Evolutionary conservation across 2,329 filamentous ascomycete genomes (phyloP).

Genomic region (Cercospora zeina): DNA sequence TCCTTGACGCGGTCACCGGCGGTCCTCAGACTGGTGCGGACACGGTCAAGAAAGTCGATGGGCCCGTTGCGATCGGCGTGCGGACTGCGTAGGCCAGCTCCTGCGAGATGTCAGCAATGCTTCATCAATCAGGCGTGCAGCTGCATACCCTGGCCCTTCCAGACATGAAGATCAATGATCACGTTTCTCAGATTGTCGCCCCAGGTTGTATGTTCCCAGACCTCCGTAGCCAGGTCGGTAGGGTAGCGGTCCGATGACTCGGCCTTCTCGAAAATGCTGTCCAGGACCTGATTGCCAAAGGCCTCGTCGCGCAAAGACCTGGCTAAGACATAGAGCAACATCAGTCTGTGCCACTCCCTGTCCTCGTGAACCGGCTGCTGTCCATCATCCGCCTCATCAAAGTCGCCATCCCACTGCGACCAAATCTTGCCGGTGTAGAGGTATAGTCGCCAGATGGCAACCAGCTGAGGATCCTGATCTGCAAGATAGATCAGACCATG

Average conservation of each 20-base stretch:
- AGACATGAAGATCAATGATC: constrained; percentile 33
- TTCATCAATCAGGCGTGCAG: not conserved
- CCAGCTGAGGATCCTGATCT: constrained; percentile 19
- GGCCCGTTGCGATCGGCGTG: constrained; percentile 31
- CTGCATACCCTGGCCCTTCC: constrained; percentile 26
- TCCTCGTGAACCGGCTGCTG: constrained; percentile 20
- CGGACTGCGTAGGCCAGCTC: constrained; percentile 18
- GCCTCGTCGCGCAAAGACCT: constrained; percentile 30
- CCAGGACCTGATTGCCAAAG: constrained; percentile 34
- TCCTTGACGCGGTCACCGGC: constrained; percentile 20
- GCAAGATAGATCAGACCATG: constrained; percentile 20
- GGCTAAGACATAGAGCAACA: constrained; percentile 33
- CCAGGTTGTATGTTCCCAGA: constrained; percentile 20
- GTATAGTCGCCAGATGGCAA: constrained; percentile 31
- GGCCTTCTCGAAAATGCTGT: constrained; percentile 31
- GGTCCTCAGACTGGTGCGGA: constrained; percentile 2
- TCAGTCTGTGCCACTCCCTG: constrained; percentile 29
- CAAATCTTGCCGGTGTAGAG: constrained; percentile 31
- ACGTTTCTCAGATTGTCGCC: constrained; percentile 27
- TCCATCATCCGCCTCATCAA: constrained; percentile 16
- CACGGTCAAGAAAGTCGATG: constrained; percentile 19
- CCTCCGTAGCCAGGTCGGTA: constrained; percentile 29
- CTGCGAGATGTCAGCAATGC: constrained; percentile 5
- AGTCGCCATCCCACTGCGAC: constrained; percentile 19
- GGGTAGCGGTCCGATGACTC: constrained; percentile 23